A percentile compares a stretch with the other conserved stretches of the same genome.
These are phyloP conservation scores for Wickerhamiella infanticola DNA, from an alignment of 1,139 yeast species.

Conservation along the genomic window DNA sequence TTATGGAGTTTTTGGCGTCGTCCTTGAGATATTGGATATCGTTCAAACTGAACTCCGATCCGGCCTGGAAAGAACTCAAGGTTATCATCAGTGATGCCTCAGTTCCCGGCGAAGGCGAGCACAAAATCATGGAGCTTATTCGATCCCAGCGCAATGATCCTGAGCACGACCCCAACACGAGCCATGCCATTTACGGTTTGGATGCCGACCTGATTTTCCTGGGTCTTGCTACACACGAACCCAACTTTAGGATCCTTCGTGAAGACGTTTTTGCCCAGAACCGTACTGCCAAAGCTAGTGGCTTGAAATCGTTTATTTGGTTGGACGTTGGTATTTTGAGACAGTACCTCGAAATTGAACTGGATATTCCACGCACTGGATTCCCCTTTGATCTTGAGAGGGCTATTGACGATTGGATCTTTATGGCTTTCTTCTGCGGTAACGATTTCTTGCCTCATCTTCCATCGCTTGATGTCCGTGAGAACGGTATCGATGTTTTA, in stretches of 20 bases:
- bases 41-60: slow-evolving; percentile 69
- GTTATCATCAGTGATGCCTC: slow-evolving; percentile 88
- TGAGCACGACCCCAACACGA: slow-evolving; percentile 72
- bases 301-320: slow-evolving; percentile 85
- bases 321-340: slow-evolving; percentile 74
- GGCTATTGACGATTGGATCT: slow-evolving; percentile 97
- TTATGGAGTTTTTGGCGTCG: slow-evolving; percentile 77
- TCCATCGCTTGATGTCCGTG: slow-evolving; percentile 89
- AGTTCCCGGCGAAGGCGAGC: slow-evolving; percentile 99
- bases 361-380: slow-evolving; percentile 48
- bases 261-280: slow-evolving; percentile 67
- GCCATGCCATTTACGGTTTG: slow-evolving; percentile 89
- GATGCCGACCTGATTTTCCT: slow-evolving; percentile 97
- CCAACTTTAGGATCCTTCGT: slow-evolving; percentile 85
- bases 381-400: slow-evolving; percentile 80
- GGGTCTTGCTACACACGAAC: slow-evolving; percentile 91
- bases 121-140: slow-evolving; percentile 88
- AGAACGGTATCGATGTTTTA: slow-evolving; percentile 74
- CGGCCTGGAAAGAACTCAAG: slow-evolving; percentile 79
- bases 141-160: slow-evolving; percentile 76
- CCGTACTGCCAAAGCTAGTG: slow-evolving; percentile 43
- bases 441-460: slow-evolving; percentile 96
- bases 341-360: slow-evolving; percentile 76
- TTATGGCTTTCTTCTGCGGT: slow-evolving; percentile 97
- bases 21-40: slow-evolving; percentile 85